Base-by-base conservation (phyloP, 2,329 filamentous ascomycete genomes). In the Penicillium oxalicum region DNA sequence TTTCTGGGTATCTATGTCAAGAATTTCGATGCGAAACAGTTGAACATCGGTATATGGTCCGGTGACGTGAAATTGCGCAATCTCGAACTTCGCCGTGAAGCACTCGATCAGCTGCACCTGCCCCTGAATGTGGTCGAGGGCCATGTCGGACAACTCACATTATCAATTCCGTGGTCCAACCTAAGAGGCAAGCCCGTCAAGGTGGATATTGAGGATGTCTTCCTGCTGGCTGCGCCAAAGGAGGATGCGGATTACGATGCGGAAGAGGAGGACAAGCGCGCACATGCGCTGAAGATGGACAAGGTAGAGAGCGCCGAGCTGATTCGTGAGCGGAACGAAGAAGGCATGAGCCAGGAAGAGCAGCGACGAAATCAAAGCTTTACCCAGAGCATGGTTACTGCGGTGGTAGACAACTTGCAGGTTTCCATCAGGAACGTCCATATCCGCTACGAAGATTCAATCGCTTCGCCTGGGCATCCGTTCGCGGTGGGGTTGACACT, bases 1-100 rank as follows among this genome's bases (percentile, higher is more conserved):
- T 97, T 98, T 74, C 76, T 99, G 82, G 94, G 93, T 79, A 95
- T 97, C 87, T 98, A 98, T 72, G 91, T 99, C 72, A 91, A 95
- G 80, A 97, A 98, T 74, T 98, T 99, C 69, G 93, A 99, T 71
- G 89, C 93, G 47, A 87, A 89, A 64, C 93, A 98, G 76, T 80
- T 99, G 58, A 98, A 98, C 68, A 91, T 98, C 55, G 93, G 94
- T 55, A 98, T 98, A 64, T 98, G 91, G 93, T 95, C 88, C 24
- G 93, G 94, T 61, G 93, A 99, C 75, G 93, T 98, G 63, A 95
- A 95, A 74, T 79, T 99, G 40, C 84, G 85, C 52, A 85, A 98
- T 63, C 84, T 99, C 50, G 88, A 98, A 74, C 80, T 99, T 41
- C 88, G 91, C 48, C 83, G 88, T 50, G 93, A 98, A 77, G 93